phyloP scores from a whole-genome alignment of 345 rosid genomes.

The Sisymbrium altissimum region DNA sequence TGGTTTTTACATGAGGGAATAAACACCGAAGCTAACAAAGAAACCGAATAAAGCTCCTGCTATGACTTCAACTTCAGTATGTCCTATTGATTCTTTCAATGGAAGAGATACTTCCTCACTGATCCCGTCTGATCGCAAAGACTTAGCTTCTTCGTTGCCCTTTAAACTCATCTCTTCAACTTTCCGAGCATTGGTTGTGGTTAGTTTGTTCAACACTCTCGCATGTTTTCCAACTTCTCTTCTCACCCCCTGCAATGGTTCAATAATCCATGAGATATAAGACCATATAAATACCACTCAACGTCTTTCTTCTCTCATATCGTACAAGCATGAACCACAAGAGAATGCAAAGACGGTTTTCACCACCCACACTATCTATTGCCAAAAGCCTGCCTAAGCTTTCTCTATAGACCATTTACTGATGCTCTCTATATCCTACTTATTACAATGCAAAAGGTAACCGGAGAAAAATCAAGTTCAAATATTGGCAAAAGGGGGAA shows the following conservation, averaged over 20 bases:
- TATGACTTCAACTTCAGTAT: slow-evolving; percentile 75
- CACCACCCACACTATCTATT: background rate
- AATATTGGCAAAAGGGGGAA: background rate
- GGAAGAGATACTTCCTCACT: slow-evolving; percentile 15
- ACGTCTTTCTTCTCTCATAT: background rate
- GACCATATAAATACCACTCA: background rate
- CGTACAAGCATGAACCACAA: background rate
- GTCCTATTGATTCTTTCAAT: slow-evolving; percentile 83
- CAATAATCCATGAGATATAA: background rate
- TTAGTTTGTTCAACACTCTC: slow-evolving; percentile 49
- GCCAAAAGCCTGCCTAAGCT: background rate
- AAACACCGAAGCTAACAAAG: slow-evolving; percentile 50
- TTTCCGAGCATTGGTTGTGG: slow-evolving; percentile 12
- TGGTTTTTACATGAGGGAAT: slow-evolving; percentile 21
- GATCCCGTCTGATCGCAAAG: slow-evolving; percentile 20
- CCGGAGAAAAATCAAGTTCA: background rate
- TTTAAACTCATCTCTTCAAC: slow-evolving; percentile 29
- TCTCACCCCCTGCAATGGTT: slow-evolving; percentile 64
- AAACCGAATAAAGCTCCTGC: slow-evolving; percentile 82
- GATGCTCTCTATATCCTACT: background rate
- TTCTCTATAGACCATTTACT: background rate
- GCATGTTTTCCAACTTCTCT: slow-evolving; percentile 96
- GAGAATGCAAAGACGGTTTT: background rate
- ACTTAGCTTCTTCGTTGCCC: background rate
- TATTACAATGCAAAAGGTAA: slow-evolving; percentile 3